These are phyloP conservation scores for Trypethelium eluteriae DNA, from an alignment of 495 filamentous ascomycete genomes.

Conservation along the genomic window DNA sequence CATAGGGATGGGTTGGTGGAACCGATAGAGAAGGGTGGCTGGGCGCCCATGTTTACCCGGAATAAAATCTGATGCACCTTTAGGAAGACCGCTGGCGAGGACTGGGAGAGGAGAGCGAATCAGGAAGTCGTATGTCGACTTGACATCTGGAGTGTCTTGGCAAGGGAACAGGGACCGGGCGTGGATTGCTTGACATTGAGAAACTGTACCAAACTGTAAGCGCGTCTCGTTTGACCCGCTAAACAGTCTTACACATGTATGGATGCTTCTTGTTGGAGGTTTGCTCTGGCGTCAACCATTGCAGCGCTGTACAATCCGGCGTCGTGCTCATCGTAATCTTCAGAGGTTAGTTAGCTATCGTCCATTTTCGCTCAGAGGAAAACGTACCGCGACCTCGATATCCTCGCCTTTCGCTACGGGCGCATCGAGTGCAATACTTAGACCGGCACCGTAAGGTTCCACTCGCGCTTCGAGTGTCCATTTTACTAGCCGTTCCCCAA, in stretches of 20 bases:
- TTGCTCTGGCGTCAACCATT: constrained; percentile 87
- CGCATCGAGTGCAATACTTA: constrained; percentile 61
- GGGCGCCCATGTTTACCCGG: constrained; percentile 41
- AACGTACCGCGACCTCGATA: constrained; percentile 53
- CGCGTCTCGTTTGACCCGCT: background rate
- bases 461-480: constrained; percentile 62
- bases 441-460: constrained; percentile 71
- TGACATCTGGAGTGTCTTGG: constrained; percentile 94
- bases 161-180: constrained; percentile 88
- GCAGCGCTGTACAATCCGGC: constrained; percentile 77
- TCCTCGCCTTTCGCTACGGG: constrained; percentile 54
- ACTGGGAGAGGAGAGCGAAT: constrained; percentile 82
- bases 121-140: constrained; percentile 80
- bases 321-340: constrained; percentile 54
- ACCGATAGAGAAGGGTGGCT: constrained; percentile 62
- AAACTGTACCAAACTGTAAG: constrained; percentile 44
- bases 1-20: constrained; percentile 83
- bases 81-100: constrained; percentile 74
- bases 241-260: constrained; percentile 67
- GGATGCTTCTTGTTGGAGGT: constrained; percentile 88
- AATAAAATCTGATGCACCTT: constrained; percentile 43
- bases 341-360: background rate
- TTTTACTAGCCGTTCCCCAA: constrained; percentile 50
- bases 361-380: background rate
- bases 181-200: constrained; percentile 95